Evolutionary conservation across 2,329 filamentous ascomycete species (phyloP), one percentile per base, ranked within the genome.

Genomic region (Venturia aucupariae): DNA sequence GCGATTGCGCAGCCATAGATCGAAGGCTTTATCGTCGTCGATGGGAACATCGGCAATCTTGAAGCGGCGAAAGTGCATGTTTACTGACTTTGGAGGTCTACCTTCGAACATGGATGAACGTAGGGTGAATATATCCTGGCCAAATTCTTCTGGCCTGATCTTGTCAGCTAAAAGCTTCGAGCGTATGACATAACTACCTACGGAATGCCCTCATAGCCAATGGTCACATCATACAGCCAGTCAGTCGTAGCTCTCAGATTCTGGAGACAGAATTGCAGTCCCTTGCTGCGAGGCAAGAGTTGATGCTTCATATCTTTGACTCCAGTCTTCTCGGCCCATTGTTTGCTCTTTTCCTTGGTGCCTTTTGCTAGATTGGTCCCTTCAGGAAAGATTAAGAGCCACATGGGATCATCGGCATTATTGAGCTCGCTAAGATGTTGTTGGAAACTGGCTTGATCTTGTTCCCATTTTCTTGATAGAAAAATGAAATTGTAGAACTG

Each of bases 31-130:
- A 19, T 83, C 81, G 69, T 88, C 84, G 39, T 91, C 82, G 11
- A 96, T 82, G 0, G 93, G 93, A 54, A 99, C 96, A 24, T 91
- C 86, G 27, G 83, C 82, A 17, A 97, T 74, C 41, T 84, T 84
- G 76, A 96, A 97, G 11, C 92, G 86, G 63, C 94, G 86, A 91
- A 93, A 99, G 76, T 96, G 89, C 80, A 97, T 92, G 76, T 97
- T 97, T 71, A 97, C 92, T 1, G 92, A 96, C 74, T 92, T 96
- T 1, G 93, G 94, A 0, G 92, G 88, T 0, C 90, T 86, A 15
- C 94, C 92, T 74, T 94, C 86, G 67, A 97, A 87, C 73, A 94
- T 96, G 4, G 91, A 95, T 60, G 92, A 92, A 2, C 85, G 84
- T 4, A 99, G 81, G 0, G 90, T 92, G 75, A 95, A 97, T 71